Evolutionary conservation across 2,329 filamentous ascomycete species (phyloP).

Genomic region (Fusarium sp.): DNA sequence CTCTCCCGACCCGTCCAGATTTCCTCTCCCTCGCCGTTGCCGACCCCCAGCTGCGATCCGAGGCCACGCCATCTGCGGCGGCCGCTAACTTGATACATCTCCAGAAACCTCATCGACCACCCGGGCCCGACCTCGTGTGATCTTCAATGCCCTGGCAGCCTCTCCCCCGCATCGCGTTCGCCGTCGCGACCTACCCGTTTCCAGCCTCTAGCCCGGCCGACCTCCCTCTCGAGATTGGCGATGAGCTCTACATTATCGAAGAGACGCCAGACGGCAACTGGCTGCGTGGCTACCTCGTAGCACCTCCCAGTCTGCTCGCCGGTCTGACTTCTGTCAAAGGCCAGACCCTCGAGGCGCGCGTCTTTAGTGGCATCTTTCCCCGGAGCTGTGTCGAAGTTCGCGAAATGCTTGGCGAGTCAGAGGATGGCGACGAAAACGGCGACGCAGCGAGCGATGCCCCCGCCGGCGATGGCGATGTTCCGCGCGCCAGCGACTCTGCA

Average conservation of each 20-base stretch:
- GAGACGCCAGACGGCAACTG: slow-evolving; percentile 93
- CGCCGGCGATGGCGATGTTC: slow-evolving; percentile 46
- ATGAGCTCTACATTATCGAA: slow-evolving; percentile 99
- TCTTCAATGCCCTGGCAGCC: slow-evolving; percentile 93
- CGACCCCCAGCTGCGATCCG: slow-evolving; percentile 42
- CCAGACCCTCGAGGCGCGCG: slow-evolving; percentile 93
- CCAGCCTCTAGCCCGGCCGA: slow-evolving; percentile 88
- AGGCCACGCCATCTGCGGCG: slow-evolving; percentile 35
- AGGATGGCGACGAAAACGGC: slow-evolving; percentile 65
- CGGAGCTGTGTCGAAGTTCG: slow-evolving; percentile 94
- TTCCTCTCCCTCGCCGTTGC: slow-evolving; percentile 28
- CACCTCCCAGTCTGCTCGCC: slow-evolving; percentile 91
- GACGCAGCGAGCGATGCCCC: slow-evolving; percentile 54
- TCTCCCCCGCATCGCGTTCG: slow-evolving; percentile 96
- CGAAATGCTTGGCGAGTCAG: slow-evolving; percentile 87
- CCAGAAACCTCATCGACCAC: slow-evolving; percentile 36
- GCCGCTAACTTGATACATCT: slow-evolving; percentile 21
- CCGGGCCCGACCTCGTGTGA: slow-evolving; percentile 37
- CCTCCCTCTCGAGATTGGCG: slow-evolving; percentile 95
- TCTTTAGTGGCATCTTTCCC: slow-evolving; percentile 99
- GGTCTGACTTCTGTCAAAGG: slow-evolving; percentile 92
- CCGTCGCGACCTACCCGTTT: slow-evolving; percentile 96
- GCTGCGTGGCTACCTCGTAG: slow-evolving; percentile 96
- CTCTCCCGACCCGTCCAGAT: slow-evolving; percentile 22
- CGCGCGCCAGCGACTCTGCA: slow-evolving; percentile 64